phyloP scores from a whole-genome alignment of 2,329 filamentous ascomycete genomes.

The Aaosphaeria arxii region DNA sequence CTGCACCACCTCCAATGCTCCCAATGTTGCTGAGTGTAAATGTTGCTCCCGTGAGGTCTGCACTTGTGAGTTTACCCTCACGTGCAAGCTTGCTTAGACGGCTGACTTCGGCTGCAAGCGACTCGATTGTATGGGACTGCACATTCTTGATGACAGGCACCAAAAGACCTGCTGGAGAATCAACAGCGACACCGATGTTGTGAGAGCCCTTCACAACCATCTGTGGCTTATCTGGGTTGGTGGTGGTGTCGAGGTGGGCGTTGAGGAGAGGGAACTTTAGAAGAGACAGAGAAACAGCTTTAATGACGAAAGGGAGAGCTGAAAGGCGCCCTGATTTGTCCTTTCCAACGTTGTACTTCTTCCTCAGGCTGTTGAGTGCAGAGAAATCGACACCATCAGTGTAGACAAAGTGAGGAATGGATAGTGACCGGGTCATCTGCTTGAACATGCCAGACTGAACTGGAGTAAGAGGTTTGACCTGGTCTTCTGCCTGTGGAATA shows the following conservation, averaged over 20 bases:
- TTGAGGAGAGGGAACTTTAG: constrained; percentile 84
- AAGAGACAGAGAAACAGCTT: constrained; percentile 85
- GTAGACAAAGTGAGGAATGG: constrained; percentile 93
- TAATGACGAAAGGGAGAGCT: constrained; percentile 91
- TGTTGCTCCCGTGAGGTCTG: constrained; percentile 80
- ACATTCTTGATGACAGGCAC: constrained; percentile 92
- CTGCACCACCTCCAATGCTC: constrained; percentile 87
- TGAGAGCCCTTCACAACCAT: constrained; percentile 79
- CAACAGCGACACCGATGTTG: constrained; percentile 95
- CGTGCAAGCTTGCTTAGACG: constrained; percentile 71
- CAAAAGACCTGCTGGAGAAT: constrained; percentile 81
- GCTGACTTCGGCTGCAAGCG: constrained; percentile 72
- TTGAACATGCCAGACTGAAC: constrained; percentile 96
- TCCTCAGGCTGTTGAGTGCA: constrained; percentile 67
- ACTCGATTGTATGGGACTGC: constrained; percentile 69
- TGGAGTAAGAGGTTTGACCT: constrained; percentile 65
- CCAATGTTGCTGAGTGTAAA: constrained; percentile 98
- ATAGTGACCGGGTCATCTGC: constrained; percentile 87
- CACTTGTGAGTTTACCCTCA: constrained; percentile 69
- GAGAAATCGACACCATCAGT: constrained; percentile 86
- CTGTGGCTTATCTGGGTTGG: constrained; percentile 62
- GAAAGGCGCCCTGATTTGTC: constrained; percentile 60
- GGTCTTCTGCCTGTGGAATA: constrained; percentile 55
- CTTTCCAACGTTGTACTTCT: constrained; percentile 62
- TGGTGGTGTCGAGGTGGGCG: constrained; percentile 68